Base-by-base conservation (phyloP, 2,329 filamentous ascomycete genomes). In the Claviceps pazoutovae region DNA sequence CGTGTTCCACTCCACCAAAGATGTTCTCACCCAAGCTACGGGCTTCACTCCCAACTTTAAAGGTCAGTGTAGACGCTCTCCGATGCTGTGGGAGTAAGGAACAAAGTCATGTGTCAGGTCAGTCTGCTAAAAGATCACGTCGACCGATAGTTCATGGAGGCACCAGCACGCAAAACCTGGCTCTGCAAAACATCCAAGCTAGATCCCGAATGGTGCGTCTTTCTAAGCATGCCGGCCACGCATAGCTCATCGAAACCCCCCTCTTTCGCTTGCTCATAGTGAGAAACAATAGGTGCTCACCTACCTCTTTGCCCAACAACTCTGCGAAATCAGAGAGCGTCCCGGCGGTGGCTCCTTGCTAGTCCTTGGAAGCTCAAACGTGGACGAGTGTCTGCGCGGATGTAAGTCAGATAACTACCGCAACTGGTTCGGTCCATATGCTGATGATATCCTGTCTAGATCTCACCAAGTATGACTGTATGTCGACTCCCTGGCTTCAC, bases 121-220 rank as follows among this genome's bases (percentile, higher is more conserved):
- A 21, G n/a, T 46, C 5, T 50, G 11, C 34, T 47, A 38, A 47
- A 11, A 42, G 5, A 30, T 14, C 16, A 11, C 14, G 11, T n/a
- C 17, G 13, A 21, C 5, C 14, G 13, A 44, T 30, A 54, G 56
- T 79, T 16, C 72, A 84, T 51, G 82, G 81, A 6, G 81, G 81
- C 6, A 69, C 66, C 1, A 60, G 61, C n/a, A 68, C 76, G 2
- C 78, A 83, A 59, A 84, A 84, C 52, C 65, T 83, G 1, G 79
- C 79, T 0, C 64, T 81, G 19, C 82, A 85, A 57, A 84, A 84
- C 59, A 80, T 85, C 49, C 82, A 85, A 52, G 82, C 80, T 5
- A 70, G 82, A 16, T 71, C 74, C 11, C 70, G 82, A 46, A 83
- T 86, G 75, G 79, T 86, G 21, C 37, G 47, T 21, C 36, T 26